A percentile compares a stretch with the other conserved stretches of the same genome.
phyloP scores from a whole-genome alignment of 495 filamentous ascomycete genomes.

The Tuber aestivum region DNA sequence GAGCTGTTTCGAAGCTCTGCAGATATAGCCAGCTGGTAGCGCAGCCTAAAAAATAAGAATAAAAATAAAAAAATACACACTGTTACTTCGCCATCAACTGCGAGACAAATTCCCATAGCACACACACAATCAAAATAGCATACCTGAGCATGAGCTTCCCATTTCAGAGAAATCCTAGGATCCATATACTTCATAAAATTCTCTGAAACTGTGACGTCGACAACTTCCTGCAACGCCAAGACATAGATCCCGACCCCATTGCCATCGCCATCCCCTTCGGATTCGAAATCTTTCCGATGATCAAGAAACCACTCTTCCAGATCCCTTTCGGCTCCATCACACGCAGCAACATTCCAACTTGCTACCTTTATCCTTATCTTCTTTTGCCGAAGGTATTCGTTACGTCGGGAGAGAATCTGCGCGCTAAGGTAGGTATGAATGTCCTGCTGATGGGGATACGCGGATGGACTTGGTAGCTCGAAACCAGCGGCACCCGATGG shows the following conservation, averaged over 20 bases:
- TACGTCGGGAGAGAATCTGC: constrained; percentile 59
- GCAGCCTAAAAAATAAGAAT: constrained; percentile 59
- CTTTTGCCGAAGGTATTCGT: constrained; percentile 67
- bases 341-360: constrained; percentile 87
- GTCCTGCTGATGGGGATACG: constrained; percentile 24
- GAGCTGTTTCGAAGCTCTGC: constrained; percentile 75
- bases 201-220: constrained; percentile 66
- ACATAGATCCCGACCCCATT: constrained; percentile 81
- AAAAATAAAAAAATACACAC: constrained; percentile 8
- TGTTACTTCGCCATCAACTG: constrained; percentile 12
- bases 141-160: constrained; percentile 54
- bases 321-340: constrained; percentile 36
- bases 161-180: constrained; percentile 60
- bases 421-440: constrained; percentile 47
- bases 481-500: neutral
- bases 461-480: constrained; percentile 14
- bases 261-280: constrained; percentile 46
- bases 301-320: constrained; percentile 44
- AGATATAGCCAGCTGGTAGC: constrained; percentile 68
- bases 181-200: constrained; percentile 63
- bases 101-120: constrained; percentile 16
- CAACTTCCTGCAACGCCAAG: constrained; percentile 83
- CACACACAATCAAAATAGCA: constrained; percentile 1
- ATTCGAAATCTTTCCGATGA: constrained; percentile 46
- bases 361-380: constrained; percentile 78